Base-by-base conservation (phyloP, 768 basidiomycete genomes). In the Tephrocybe sp. region DNA sequence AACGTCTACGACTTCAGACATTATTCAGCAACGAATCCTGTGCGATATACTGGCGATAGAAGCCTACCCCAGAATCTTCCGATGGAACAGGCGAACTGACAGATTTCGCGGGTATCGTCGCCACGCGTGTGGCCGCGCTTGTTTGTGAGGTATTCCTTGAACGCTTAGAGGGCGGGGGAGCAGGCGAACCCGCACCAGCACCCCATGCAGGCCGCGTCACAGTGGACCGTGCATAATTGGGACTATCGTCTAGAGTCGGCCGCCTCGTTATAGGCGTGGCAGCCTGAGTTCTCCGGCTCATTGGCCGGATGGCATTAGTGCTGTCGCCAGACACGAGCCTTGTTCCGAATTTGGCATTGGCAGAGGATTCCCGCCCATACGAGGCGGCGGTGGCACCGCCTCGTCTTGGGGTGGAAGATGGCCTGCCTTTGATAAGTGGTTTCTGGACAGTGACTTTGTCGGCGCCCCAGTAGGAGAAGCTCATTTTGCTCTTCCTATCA, bases 401-500 rank as follows among this genome's bases (percentile, higher is more conserved):
- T 64, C 75, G 63, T 53, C 82, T 57, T 59, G 77, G 60, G 60
- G 70, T 59, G 56, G 64, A 69, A 45, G 61, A 71, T 34, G 57
- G 60, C 41, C 69, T 65, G 52, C 70, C 70, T 62, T 85, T 87
- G 59, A 84, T 64, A 32, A 83, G 66, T 2, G 90, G 88, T 58
- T 88, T 88, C 64, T 91, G 88, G 18, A 93, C 80, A 1, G 91
- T 93, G 60, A 93, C 79, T 69, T 91, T 91, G 72, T 93, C 91
- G 26, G 91, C 91, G 21, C 91, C 90, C 89, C 90, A 92, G 63
- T 92, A 94, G 5, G 89, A 92, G 69, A 92, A 92, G 72, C 88
- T 89, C 91, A 92, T 92, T 67, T 92, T 92, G 74, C 86, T 89
- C 73, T 91, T 89, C 71, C 85, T 82, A 65, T 92, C 90, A 9